These are phyloP conservation scores for Zymoseptoria brevis DNA, from an alignment of 2,329 filamentous ascomycete species.

Conservation along the genomic window DNA sequence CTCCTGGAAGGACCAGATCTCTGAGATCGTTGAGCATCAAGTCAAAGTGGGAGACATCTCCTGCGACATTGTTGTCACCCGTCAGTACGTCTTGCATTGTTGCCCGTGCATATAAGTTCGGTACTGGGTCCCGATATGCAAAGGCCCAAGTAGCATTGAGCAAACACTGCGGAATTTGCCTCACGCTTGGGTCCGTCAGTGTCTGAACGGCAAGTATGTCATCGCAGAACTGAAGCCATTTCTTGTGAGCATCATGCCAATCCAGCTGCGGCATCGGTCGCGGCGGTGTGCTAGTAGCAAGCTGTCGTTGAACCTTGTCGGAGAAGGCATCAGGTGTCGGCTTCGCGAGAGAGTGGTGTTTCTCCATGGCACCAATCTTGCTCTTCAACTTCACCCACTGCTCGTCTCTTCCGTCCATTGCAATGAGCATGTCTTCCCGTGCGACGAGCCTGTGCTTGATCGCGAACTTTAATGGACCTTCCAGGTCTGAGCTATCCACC, in stretches of 20 bases:
- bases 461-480: constrained; percentile 15
- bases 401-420: constrained; percentile 34
- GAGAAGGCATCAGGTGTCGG: constrained; percentile 75
- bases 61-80: constrained; percentile 63
- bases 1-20: constrained; percentile 64
- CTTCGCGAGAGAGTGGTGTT: constrained; percentile 54
- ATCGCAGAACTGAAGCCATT: constrained; percentile 61
- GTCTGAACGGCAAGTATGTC: constrained; percentile 55
- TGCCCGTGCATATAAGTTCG: constrained; percentile 74
- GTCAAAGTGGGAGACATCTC: constrained; percentile 58
- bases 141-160: constrained; percentile 51
- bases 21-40: constrained; percentile 77
- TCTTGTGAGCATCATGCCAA: constrained; percentile 61
- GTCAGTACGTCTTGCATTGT: constrained; percentile 45
- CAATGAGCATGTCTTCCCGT: constrained; percentile 54
- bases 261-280: constrained; percentile 75
- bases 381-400: constrained; percentile 26
- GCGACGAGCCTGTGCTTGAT: constrained; percentile 51
- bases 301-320: constrained; percentile 77
- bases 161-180: constrained; percentile 20
- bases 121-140: constrained; percentile 60
- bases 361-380: constrained; percentile 41
- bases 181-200: constrained; percentile 13
- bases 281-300: constrained; percentile 90
- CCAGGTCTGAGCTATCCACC: constrained; percentile 28